These are phyloP conservation scores for Mucor lusitanicus DNA, from an alignment of 371 early-diverging fungal genomes.

Conservation along the genomic window DNA sequence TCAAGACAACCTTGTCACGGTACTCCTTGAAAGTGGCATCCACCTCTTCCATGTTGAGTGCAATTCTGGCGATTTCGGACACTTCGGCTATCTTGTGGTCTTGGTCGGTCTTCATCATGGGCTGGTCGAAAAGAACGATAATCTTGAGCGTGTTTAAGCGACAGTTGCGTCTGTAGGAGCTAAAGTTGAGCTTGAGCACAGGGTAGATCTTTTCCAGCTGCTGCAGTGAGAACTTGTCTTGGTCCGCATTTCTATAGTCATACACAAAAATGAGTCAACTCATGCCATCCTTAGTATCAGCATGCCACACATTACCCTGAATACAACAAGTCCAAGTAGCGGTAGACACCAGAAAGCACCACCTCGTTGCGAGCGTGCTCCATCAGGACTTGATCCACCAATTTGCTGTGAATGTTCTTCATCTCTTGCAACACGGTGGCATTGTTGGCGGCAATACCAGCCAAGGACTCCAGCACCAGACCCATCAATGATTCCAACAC, in stretches of 20 bases:
- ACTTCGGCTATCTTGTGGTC: conserved; percentile 37
- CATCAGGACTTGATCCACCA: conserved; percentile 45
- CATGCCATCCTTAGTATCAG: too few species aligned
- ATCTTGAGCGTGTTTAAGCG: conserved; percentile 77
- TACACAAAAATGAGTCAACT: neutral
- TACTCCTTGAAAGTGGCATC: conserved; percentile 60
- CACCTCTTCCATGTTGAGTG: conserved; percentile 65
- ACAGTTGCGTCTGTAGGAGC: conserved; percentile 56
- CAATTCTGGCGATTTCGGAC: conserved; percentile 53
- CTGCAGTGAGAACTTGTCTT: conserved; percentile 36
- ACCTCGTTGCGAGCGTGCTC: conserved; percentile 57
- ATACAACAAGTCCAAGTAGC: conserved; percentile 54
- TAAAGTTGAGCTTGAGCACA: conserved; percentile 59
- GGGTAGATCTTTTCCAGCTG: conserved; percentile 52
- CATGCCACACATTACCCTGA: conserved; percentile 58
- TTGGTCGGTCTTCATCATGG: conserved; percentile 46
- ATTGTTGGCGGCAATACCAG: conserved; percentile 38
- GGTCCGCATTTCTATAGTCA: conserved; percentile 28
- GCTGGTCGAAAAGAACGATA: conserved; percentile 68
- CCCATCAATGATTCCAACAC: conserved; percentile 59
- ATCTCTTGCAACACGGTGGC: conserved; percentile 16
- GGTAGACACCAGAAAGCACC: conserved; percentile 56
- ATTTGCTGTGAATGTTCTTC: conserved; percentile 20
- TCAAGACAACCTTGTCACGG: conserved; percentile 79
- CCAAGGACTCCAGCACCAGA: conserved; percentile 50